Percentiles rank a stretch among this genome's conserved stretches.
These are phyloP conservation scores for Pythium guiyangense DNA, from an alignment of 352 stramenopile genomes.

Conservation along the genomic window DNA sequence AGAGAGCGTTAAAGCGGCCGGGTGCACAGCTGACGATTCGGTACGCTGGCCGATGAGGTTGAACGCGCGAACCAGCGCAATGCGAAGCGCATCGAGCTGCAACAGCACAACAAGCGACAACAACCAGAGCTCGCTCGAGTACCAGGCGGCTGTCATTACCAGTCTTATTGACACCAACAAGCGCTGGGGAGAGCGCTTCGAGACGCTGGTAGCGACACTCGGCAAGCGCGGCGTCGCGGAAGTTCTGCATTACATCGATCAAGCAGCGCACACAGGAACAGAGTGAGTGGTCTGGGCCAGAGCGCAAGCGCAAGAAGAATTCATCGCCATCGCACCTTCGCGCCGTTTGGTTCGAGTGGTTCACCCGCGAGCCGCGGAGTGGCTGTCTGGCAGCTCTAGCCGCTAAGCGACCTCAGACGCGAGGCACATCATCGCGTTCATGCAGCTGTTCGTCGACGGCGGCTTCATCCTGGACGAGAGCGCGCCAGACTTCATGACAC, in stretches of 20 bases:
- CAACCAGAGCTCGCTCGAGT: slow-evolving; percentile 3
- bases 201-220: neutral
- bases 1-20: neutral
- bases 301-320: slow-evolving; percentile 6
- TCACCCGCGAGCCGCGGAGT: slow-evolving; percentile 4
- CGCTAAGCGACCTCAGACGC: slow-evolving; percentile 1
- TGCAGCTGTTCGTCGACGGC: slow-evolving; percentile 1
- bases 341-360: slow-evolving; percentile 1
- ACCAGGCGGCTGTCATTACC: slow-evolving; percentile 6
- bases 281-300: neutral
- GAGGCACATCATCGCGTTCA: slow-evolving; percentile 1
- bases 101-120: neutral
- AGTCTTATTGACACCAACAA: slow-evolving; percentile 3
- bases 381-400: neutral
- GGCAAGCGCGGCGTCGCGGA: neutral
- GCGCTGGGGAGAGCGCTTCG: neutral
- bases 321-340: neutral
- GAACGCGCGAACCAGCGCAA: neutral
- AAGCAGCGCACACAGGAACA: neutral
- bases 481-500: neutral
- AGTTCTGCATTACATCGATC: neutral
- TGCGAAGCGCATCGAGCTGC: neutral
- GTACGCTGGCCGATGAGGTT: slow-evolving; percentile 5
- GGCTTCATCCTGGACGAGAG: neutral
- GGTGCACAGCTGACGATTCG: neutral